Base-by-base conservation (phyloP, 139 green algal species). In the Zygnema cylindricum region DNA sequence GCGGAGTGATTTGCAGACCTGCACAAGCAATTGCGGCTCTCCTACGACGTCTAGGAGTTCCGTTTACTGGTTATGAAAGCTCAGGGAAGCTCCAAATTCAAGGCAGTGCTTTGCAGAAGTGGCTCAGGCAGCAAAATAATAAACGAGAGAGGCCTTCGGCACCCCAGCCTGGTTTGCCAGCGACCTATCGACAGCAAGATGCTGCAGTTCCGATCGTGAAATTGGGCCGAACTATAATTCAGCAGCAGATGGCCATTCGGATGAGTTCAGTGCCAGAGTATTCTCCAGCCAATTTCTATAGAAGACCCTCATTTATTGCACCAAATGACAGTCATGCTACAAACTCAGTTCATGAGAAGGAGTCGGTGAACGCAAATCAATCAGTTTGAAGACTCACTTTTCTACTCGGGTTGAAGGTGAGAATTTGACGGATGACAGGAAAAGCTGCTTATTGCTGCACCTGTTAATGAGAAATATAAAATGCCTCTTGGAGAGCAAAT, bases 11-110 rank as follows among this genome's bases (percentile, higher is more conserved):
- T 41, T 82, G 84, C 85, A 85, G 85, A 41, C 78, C 54, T 1
- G 82, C 22, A 25, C 76, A 88, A 55, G 77, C n/a, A 23, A 75
- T 90, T 1, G 77, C 35, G 36, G 39, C 85, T 3, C 38, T 90
- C 76, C 85, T 90, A 32, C 85, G 85, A 33, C 76, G 77, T n/a
- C 85, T 90, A 32, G 54, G 39, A 0, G 49, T 90, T 77, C 77
- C 36, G 35, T 90, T 55, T 78, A 32, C 25, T 35, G 85, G 85
- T 41, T 75, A 69, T 69, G 85, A 85, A 78, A 69, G 25, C 30
- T 38, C 30, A 22, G 85, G 85, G 21, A 25, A 49, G 16, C 11
- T 90, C 25, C 76, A 55, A 41, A 43, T 90, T 54, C 76, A 43
- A 2, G 32, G 57, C 54, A 39, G 30, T 36, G 55, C 35, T 0